Base-by-base conservation (phyloP, 495 filamentous ascomycete species). In the Bombardia bombarda region DNA sequence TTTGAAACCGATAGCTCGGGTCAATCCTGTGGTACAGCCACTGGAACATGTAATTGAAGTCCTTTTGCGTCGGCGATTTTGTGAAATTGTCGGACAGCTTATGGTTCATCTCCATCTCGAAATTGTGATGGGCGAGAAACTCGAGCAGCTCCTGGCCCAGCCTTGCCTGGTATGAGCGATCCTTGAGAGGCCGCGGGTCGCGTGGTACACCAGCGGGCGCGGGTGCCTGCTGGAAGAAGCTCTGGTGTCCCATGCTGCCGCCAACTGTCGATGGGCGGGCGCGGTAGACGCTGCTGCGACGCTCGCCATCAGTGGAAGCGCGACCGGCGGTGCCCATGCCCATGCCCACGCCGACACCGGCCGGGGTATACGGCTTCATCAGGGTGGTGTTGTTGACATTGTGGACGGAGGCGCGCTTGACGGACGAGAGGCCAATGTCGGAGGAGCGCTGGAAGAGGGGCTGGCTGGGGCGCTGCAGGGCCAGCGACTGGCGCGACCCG, bases 61-160 rank as follows among this genome's bases (percentile, higher is more conserved):
- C 92, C 57, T 97, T 99, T 53, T 95, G 88, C 3, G 90, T 97
- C n/a, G 92, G 93, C 28, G 83, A 89, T 38, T 83, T 87, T 54
- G 92, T 77, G 14, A 86, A 84, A 48, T 95, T 95, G 38, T 87
- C 81, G 3, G 84, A 81, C 22, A 99, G 70, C 22, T 81, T 82
- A 60, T 96, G 82, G 56, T 93, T 94, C 84, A 92, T 95, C 48
- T 94, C 88, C 75, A 96, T 80, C 68, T 99, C 92, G 53, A 97
- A 99, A 47, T 92, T 90, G 55, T 92, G 80, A 22, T 86, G 77
- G 4, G 87, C 78, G 46, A 97, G 68, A 54, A 94, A 99, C 38
- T 99, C 93, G 47, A 94, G 63, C 13, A 99, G 67, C 58, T 99
- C 87, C 49, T 92, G 85, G 7, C 79, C 84, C 55, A 97, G 89